These are phyloP conservation scores for Nigrospora oryzae DNA, from an alignment of 2,329 filamentous ascomycete genomes.

Conservation along the genomic window DNA sequence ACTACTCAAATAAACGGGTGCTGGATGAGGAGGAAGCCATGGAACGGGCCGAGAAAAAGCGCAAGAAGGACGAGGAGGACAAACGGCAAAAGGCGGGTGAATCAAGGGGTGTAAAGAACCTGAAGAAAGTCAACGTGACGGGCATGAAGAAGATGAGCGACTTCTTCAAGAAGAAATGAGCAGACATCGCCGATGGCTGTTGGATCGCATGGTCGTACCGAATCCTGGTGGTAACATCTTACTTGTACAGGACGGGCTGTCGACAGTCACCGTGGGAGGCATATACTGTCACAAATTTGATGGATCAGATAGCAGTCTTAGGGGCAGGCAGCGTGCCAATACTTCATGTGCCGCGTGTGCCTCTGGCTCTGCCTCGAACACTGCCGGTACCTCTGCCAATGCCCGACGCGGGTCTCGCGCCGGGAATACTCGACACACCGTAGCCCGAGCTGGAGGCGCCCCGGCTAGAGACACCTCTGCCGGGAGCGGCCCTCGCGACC, in stretches of 20 bases:
- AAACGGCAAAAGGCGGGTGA: slow-evolving; percentile 69
- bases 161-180: slow-evolving; percentile 72
- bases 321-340: not conserved
- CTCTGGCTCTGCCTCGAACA: slow-evolving; percentile 47
- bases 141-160: slow-evolving; percentile 97
- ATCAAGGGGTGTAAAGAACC: slow-evolving; percentile 66
- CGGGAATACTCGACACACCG: slow-evolving; percentile 18
- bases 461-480: slow-evolving; percentile 25
- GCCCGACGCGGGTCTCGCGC: slow-evolving; percentile 27
- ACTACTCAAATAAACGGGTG: slow-evolving; percentile 63
- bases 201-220: no score
- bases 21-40: slow-evolving; percentile 60
- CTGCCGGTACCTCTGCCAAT: slow-evolving; percentile 37
- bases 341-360: slow-evolving; percentile 25
- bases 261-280: no score
- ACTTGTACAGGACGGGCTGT: no score
- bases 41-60: slow-evolving; percentile 67
- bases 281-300: no score
- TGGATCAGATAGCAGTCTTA: not conserved
- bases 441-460: slow-evolving; percentile 12
- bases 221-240: no score
- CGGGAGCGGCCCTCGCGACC: slow-evolving; percentile 20
- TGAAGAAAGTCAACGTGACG: slow-evolving; percentile 82
- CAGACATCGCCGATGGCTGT: not conserved
- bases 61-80: slow-evolving; percentile 82